Base-by-base conservation (phyloP, 2,329 filamentous ascomycete genomes). In the Kalmusia sp. region DNA sequence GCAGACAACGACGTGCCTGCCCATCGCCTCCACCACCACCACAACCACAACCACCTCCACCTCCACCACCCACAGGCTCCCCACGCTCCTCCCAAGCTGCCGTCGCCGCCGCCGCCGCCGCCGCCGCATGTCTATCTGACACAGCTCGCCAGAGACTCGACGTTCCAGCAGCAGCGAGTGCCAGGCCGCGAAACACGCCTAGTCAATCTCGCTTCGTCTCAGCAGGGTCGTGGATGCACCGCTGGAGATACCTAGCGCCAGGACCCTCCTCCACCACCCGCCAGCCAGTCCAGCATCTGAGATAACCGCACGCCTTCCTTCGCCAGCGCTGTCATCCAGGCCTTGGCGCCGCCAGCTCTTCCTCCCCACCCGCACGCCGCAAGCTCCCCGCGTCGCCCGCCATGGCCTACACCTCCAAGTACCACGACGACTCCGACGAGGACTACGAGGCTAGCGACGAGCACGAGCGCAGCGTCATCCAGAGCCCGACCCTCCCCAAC, bases 401-500 rank as follows among this genome's bases (percentile, higher is more conserved):
- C 58, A 74, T 74, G 69, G 73, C 74, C 52, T 78, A 77, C 41
- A 73, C 70, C 51, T 66, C 74, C 31, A 69, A 87, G 56, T 92
- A 92, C 75, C 86, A 90, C 73, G 90, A 91, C 77, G 85, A 87
- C 63, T 91, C 87, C 62, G 68, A 71, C 57, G 33, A 44, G 24
- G 44, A 47, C 33, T 47, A 47, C 34, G 90, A 91, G 71, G 89
- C 88, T 65, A 90, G 92, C 76, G 90, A 93, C 76, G 90, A 93
- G 79, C 92, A 91, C 73, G 89, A 93, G 81, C 82, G 88, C 70
- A 87, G 87, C 73, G 81, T 88, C 62, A 84, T 87, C 68, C 65
- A 66, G 61, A 86, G 84, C 72, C 89, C 87, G 54, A 84, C 85
- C 62, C 81, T 86, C 58, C 80, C 79, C 50, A 83, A 80, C 61